A percentile compares a stretch with the other conserved stretches of the same genome.
These are phyloP conservation scores for Chaetothyriales sp. DNA, from an alignment of 2,329 filamentous ascomycete genomes.

Conservation along the genomic window DNA sequence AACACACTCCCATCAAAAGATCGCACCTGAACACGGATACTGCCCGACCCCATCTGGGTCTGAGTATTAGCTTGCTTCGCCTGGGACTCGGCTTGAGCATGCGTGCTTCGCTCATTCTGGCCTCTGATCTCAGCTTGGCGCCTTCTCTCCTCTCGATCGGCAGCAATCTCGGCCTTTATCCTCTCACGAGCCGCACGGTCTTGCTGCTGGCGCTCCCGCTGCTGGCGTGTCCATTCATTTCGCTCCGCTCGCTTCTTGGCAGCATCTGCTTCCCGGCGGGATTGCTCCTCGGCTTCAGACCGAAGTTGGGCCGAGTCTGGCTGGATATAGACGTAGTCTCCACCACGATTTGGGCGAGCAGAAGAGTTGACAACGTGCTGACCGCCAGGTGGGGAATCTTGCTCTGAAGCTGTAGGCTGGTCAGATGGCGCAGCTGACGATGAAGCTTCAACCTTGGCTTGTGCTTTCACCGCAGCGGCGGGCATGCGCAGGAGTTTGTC, in stretches of 20 bases:
- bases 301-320: background rate
- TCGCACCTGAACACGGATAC: slow-evolving; percentile 55
- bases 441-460: slow-evolving; percentile 1
- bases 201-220: slow-evolving; percentile 49
- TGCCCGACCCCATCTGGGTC: slow-evolving; percentile 18
- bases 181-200: slow-evolving; percentile 53
- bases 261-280: background rate
- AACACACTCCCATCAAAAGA: slow-evolving; percentile 74
- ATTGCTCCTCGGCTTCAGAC: background rate
- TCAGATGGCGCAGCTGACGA: background rate
- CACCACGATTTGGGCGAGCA: background rate
- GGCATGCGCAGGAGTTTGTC: slow-evolving; percentile 9
- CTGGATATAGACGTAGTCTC: background rate
- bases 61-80: slow-evolving; percentile 11
- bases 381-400: slow-evolving; percentile 3
- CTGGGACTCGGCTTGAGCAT: slow-evolving; percentile 8
- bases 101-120: slow-evolving; percentile 10
- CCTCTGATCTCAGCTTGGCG: slow-evolving; percentile 39
- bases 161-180: slow-evolving; percentile 59
- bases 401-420: slow-evolving; percentile 1
- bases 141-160: slow-evolving; percentile 56
- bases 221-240: slow-evolving; percentile 21
- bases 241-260: slow-evolving; percentile 13
- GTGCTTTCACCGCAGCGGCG: slow-evolving; percentile 8
- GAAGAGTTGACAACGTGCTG: background rate